phyloP scores from a whole-genome alignment of 352 stramenopile species.

The Plasmopara halstedii region DNA sequence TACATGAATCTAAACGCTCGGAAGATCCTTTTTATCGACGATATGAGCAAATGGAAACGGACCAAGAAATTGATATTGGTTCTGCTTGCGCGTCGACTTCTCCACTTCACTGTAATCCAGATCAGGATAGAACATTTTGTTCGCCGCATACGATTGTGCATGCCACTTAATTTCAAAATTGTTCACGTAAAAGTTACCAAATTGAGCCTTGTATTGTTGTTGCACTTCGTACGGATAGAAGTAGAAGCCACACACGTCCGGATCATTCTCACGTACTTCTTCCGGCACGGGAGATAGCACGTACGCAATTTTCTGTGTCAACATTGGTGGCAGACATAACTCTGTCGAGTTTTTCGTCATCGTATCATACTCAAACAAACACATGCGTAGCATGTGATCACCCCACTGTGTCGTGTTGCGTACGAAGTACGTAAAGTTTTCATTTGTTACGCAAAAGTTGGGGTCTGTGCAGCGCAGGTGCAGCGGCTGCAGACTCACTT shows the following conservation, averaged over 20 bases:
- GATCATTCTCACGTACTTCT: constrained; percentile 49
- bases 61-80: constrained; percentile 53
- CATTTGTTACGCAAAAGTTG: constrained; percentile 24
- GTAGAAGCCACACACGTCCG: constrained; percentile 65
- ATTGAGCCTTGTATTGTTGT: constrained; percentile 43
- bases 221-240: constrained; percentile 67
- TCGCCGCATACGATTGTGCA: constrained; percentile 53
- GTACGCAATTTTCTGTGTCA: constrained; percentile 49
- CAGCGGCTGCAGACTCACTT: constrained; percentile 52
- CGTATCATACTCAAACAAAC: constrained; percentile 60
- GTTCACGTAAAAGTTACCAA: constrained; percentile 67
- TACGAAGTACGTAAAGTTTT: constrained; percentile 51
- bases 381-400: constrained; percentile 63
- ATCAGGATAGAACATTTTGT: constrained; percentile 35
- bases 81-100: constrained; percentile 55
- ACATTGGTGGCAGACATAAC: constrained; percentile 53
- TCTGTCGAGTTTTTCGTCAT: constrained; percentile 36
- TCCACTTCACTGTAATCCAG: constrained; percentile 57
- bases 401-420: constrained; percentile 52
- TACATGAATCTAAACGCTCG: constrained; percentile 1
- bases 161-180: constrained; percentile 64
- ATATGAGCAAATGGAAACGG: constrained; percentile 62
- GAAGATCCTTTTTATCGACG: constrained; percentile 35
- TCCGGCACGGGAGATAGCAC: constrained; percentile 42
- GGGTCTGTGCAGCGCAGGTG: constrained; percentile 50